Conservation (phyloP, 1,139 yeast species). For the Debaryomyces nepalensis region DNA sequence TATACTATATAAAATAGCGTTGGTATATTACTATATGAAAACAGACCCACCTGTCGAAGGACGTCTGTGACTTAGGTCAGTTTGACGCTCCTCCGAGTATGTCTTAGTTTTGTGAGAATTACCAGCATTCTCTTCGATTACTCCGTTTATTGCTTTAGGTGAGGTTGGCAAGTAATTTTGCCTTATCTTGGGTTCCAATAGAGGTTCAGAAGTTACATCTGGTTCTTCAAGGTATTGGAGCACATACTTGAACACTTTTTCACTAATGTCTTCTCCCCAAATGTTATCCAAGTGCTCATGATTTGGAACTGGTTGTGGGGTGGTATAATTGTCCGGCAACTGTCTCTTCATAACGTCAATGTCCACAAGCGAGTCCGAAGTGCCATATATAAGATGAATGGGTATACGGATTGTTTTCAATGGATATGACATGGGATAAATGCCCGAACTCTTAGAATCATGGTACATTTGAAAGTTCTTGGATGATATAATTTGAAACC, state of each 20-base stretch:
- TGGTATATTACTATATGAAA: constrained; percentile 15
- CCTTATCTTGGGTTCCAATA: neutral
- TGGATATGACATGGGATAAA: constrained; percentile 48
- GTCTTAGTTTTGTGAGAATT: neutral
- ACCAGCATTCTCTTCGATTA: neutral
- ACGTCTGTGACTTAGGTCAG: constrained; percentile 15
- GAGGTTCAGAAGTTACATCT: neutral
- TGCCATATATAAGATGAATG: constrained; percentile 78
- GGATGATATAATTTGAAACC: constrained; percentile 92
- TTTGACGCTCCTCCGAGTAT: neutral
- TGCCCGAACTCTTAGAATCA: constrained; percentile 51
- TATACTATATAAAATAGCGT: constrained; percentile 9
- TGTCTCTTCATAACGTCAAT: constrained; percentile 71
- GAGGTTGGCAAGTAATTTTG: constrained; percentile 1
- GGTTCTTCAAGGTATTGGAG: constrained; percentile 36
- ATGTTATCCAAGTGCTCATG: constrained; percentile 90
- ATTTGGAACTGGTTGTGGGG: constrained; percentile 51
- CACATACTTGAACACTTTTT: constrained; percentile 51
- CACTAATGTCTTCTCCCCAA: constrained; percentile 78
- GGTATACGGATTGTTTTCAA: constrained; percentile 67
- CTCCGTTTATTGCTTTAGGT: neutral
- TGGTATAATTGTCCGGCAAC: constrained; percentile 42
- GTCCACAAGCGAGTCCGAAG: constrained; percentile 80
- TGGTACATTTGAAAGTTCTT: constrained; percentile 87
- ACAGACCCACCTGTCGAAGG: constrained; percentile 24